Conservation (phyloP, 371 early-diverging fungal species). For the Saksenaea vasiformis region DNA sequence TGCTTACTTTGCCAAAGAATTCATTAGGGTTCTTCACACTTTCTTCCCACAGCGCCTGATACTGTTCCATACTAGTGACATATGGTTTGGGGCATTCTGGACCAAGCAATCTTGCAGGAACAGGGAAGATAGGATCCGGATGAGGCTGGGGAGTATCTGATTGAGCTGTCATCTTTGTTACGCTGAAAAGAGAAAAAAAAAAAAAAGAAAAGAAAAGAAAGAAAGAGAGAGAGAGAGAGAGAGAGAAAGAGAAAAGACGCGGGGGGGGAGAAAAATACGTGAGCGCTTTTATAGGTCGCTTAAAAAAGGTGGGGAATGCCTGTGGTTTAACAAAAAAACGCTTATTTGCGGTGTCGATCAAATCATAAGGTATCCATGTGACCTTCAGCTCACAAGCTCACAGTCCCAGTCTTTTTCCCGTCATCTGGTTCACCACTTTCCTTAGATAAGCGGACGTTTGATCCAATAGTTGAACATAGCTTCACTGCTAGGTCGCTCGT, state of each 20-base stretch:
- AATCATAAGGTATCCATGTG: constrained; percentile 3
- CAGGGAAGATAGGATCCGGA: constrained; percentile 36
- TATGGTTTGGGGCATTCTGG: constrained; percentile 55
- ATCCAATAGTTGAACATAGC: not conserved
- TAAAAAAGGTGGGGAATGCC: not conserved
- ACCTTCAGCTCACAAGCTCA: not conserved
- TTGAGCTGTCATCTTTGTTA: constrained; percentile 9
- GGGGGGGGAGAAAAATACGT: not conserved
- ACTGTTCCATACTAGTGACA: constrained; percentile 70
- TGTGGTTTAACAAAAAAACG: not conserved
- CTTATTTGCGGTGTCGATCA: constrained; percentile 3
- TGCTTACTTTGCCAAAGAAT: constrained; percentile 74
- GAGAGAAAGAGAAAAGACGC: not conserved
- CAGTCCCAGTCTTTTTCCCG: not conserved
- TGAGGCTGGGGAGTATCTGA: not conserved
- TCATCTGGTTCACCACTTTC: not conserved
- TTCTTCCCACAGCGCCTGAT: constrained; percentile 69
- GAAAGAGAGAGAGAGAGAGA: not conserved
- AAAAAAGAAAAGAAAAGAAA: constrained; percentile 4
- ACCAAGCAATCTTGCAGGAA: constrained; percentile 49
- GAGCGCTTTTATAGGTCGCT: not conserved
- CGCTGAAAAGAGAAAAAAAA: not conserved
- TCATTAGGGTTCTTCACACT: constrained; percentile 69
- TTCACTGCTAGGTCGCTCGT: not conserved
- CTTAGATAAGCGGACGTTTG: not conserved